Percentiles rank a stretch among this genome's conserved stretches.
Evolutionary conservation across 1,284 basidiomycete genomes (phyloP).

Genomic region (Ceratobasidium theobromae): DNA sequence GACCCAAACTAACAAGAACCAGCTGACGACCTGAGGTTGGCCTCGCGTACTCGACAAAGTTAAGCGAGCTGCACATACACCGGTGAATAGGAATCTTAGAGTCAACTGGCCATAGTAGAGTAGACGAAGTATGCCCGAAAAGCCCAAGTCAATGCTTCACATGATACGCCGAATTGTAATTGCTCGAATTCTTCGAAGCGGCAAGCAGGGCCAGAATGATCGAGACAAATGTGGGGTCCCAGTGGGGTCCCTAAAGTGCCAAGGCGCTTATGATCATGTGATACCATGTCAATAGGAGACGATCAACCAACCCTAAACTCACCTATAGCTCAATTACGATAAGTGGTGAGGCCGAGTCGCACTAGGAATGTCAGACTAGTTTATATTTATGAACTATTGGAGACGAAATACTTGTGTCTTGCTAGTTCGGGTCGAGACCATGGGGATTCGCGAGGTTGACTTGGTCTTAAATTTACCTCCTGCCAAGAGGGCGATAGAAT

Average conservation of each 20-base stretch:
- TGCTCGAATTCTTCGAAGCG: neutral
- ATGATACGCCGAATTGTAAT: neutral
- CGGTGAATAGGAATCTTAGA: neutral
- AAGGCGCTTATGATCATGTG: too few relatives aligned
- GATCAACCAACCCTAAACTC: neutral
- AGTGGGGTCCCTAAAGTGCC: neutral
- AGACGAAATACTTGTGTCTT: too few relatives aligned
- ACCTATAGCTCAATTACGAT: neutral
- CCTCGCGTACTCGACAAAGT: neutral
- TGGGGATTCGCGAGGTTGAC: neutral
- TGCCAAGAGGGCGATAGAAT: neutral
- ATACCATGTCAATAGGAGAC: neutral
- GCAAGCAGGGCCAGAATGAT: constrained; percentile 17
- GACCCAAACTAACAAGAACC: neutral
- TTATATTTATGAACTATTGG: too few relatives aligned
- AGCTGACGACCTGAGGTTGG: neutral
- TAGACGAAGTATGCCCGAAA: neutral
- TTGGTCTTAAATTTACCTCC: neutral
- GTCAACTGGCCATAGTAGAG: neutral
- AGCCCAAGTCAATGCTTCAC: constrained; percentile 7
- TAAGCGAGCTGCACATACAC: neutral
- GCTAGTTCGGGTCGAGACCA: neutral
- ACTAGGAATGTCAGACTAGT: too few relatives aligned
- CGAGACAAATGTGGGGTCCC: constrained; percentile 9
- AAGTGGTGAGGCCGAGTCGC: too few relatives aligned